Conservation (phyloP, 2,329 filamentous ascomycete genomes). For the Exophiala viscosa region DNA sequence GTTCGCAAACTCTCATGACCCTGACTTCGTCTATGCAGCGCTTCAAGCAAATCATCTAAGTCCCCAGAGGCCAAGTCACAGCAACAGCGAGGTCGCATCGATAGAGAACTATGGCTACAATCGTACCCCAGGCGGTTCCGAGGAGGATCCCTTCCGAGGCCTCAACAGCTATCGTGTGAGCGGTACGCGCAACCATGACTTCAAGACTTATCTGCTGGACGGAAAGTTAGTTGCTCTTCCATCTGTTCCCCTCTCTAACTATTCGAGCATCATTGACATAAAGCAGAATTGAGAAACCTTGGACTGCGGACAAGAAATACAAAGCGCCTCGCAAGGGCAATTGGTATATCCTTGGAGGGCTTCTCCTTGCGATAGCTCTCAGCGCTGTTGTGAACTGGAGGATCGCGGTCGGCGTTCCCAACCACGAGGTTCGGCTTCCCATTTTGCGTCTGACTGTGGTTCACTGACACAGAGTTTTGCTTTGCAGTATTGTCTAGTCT, state of each 20-base stretch:
- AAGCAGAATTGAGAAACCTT: conserved; percentile 20
- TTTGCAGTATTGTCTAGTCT: conserved; percentile 56
- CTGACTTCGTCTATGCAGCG: conserved; percentile 13
- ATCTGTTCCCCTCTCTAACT: conserved; percentile 10
- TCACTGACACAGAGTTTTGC: conserved; percentile 13
- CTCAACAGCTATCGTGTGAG: conserved; percentile 18
- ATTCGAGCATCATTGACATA: conserved; percentile 18
- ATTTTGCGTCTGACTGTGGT: conserved; percentile 13
- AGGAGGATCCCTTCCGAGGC: conserved; percentile 18
- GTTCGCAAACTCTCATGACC: conserved; percentile 13
- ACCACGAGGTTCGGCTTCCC: conserved; percentile 19
- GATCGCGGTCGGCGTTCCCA: conserved; percentile 20
- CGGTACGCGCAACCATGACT: conserved; percentile 18
- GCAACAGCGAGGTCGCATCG: conserved; percentile 19
- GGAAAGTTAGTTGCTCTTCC: conserved; percentile 21
- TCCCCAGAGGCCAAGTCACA: conserved; percentile 13
- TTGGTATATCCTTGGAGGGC: conserved; percentile 20
- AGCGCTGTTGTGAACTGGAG: conserved; percentile 21
- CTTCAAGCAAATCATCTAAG: conserved; percentile 15
- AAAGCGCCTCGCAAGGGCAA: conserved; percentile 21
- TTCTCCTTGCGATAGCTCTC: conserved; percentile 19
- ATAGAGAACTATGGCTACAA: conserved; percentile 21
- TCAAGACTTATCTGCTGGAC: conserved; percentile 20
- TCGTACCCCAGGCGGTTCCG: conserved; percentile 12
- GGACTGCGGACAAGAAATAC: conserved; percentile 21